These are phyloP conservation scores for Stemphylium beticola DNA, from an alignment of 2,329 filamentous ascomycete species.

Conservation along the genomic window DNA sequence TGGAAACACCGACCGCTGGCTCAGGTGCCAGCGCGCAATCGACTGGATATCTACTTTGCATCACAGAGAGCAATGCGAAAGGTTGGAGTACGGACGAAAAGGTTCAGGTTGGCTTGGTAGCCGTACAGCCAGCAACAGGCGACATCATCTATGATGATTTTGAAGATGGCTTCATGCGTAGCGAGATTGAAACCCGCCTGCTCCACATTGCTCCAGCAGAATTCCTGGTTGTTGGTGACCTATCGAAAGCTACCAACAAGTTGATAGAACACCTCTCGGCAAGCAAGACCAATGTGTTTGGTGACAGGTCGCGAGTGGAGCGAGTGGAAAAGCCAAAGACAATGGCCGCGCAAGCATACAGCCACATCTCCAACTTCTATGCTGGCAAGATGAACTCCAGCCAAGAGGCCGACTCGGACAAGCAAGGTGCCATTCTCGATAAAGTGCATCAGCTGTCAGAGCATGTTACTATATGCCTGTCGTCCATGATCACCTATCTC, in stretches of 20 bases:
- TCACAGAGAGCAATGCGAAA: constrained; percentile 84
- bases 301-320: constrained; percentile 87
- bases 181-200: constrained; percentile 92
- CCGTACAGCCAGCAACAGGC: constrained; percentile 93
- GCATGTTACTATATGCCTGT: constrained; percentile 87
- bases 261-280: constrained; percentile 88
- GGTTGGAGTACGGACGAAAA: constrained; percentile 88
- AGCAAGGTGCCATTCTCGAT: constrained; percentile 70
- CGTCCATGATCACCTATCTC: constrained; percentile 93
- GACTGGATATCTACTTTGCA: constrained; percentile 88
- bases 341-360: constrained; percentile 82
- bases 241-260: constrained; percentile 91
- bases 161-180: constrained; percentile 96
- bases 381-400: constrained; percentile 76
- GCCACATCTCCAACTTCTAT: constrained; percentile 92
- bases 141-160: constrained; percentile 97
- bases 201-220: constrained; percentile 96
- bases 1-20: constrained; percentile 60
- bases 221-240: constrained; percentile 87
- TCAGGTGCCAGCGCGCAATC: constrained; percentile 63
- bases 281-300: constrained; percentile 87
- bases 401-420: constrained; percentile 39
- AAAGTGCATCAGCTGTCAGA: constrained; percentile 86
- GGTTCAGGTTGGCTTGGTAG: constrained; percentile 88
- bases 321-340: constrained; percentile 76